Evolutionary conservation across 2,329 filamentous ascomycete species (phyloP), one percentile per base, ranked within the genome.

Genomic region (Tolypocladium pustulatum): DNA sequence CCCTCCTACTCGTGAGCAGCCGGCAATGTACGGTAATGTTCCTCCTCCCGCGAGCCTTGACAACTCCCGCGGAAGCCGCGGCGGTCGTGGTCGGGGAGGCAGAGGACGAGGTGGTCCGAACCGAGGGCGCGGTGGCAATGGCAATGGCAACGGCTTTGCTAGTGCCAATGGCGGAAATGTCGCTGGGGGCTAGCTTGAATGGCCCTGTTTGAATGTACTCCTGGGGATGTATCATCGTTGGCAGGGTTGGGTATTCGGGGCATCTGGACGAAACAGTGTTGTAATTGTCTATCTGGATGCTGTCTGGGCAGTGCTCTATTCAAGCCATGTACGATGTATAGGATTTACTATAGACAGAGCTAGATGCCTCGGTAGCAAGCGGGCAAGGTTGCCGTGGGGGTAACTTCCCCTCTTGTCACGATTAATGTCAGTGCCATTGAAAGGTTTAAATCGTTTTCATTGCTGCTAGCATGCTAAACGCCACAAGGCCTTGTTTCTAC

Each of bases 21-120:
- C 66, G 53, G 60, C 58, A 8, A 70, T 69, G 38, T 87, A 83
- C 65, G 78, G 78, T 59, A 79, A 79, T 20, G 81, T 86, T 9
- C 83, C 84, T 36, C 87, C 86, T 27, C 86, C 87, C 1, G 71
- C 81, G 1, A 79, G 69, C 51, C 71, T 88, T 15, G 79, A 86
- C 62, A 66, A 73, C 22, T 67, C 72, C 27, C 73, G 73, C 34
- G 71, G 76, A 37, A 67, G 73, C 43, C 72, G 74, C 5, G 72
- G 74, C 37, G 72, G 75, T 10, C 71, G 74, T 58, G 73, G 73
- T 15, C 70, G 76, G 17, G 71, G 77, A 54, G 72, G 73, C 43
- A 68, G 76, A 57, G 75, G 72, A 32, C 68, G 73, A 30, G 72
- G 74, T 22, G 69, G 68, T 17, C 60, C 62, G 43, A 65, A 69